Evolutionary conservation across 2,329 filamentous ascomycete genomes (phyloP).

Genomic region (Exophiala dermatitidis): DNA sequence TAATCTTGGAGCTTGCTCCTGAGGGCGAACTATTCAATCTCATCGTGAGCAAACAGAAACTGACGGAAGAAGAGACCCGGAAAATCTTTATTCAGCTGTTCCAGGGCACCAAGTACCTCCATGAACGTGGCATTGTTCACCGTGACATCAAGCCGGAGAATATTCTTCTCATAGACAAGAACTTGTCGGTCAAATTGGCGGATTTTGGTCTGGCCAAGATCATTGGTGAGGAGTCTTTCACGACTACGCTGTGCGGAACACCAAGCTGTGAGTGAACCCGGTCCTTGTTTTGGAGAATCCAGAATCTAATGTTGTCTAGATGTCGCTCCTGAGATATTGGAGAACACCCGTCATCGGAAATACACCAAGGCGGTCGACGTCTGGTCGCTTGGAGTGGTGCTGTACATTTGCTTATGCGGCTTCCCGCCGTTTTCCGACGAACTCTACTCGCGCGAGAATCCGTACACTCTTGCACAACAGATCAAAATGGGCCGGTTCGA

Average conservation of each 20-base stretch:
- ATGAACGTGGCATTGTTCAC: slow-evolving; percentile 94
- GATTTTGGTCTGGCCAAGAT: slow-evolving; percentile 98
- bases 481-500: slow-evolving; percentile 85
- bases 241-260: slow-evolving; percentile 90
- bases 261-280: slow-evolving; percentile 62
- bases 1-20: slow-evolving; percentile 81
- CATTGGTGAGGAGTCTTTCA: slow-evolving; percentile 96
- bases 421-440: slow-evolving; percentile 97
- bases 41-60: slow-evolving; percentile 83
- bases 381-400: slow-evolving; percentile 94
- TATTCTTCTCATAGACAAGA: slow-evolving; percentile 78
- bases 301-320: slow-evolving; percentile 40
- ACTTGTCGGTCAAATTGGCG: slow-evolving; percentile 80
- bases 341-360: slow-evolving; percentile 69
- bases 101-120: slow-evolving; percentile 88
- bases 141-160: slow-evolving; percentile 98
- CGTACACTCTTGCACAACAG: slow-evolving; percentile 79
- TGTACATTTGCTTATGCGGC: slow-evolving; percentile 95
- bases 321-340: slow-evolving; percentile 90
- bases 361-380: slow-evolving; percentile 95
- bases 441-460: slow-evolving; percentile 70
- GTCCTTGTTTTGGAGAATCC: slow-evolving; percentile 17
- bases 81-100: slow-evolving; percentile 88
- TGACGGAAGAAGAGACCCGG: slow-evolving; percentile 74
- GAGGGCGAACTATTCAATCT: slow-evolving; percentile 95